These are phyloP conservation scores for Halophytophthora polymorphica DNA, from an alignment of 352 stramenopile genomes.

Conservation along the genomic window DNA sequence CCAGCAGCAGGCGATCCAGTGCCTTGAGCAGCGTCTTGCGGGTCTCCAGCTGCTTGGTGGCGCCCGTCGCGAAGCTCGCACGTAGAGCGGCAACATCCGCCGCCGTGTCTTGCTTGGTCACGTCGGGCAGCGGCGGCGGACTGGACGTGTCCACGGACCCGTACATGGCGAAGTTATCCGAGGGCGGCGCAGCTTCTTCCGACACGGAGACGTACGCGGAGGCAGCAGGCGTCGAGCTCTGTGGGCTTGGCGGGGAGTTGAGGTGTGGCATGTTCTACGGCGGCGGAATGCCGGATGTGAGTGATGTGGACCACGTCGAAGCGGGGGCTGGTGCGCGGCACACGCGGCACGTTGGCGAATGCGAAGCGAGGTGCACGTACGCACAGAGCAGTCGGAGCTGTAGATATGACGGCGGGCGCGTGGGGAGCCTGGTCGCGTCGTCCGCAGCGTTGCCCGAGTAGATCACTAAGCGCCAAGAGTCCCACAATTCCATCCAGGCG, in stretches of 20 bases:
- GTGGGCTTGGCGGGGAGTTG: constrained; percentile 2
- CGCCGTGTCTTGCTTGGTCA: constrained; percentile 48
- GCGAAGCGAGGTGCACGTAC: too few relatives aligned
- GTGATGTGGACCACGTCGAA: not conserved
- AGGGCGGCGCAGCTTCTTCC: too few relatives aligned
- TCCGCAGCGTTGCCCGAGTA: too few relatives aligned
- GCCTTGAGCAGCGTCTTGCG: constrained; percentile 45
- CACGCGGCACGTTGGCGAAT: too few relatives aligned
- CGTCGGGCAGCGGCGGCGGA: constrained; percentile 34
- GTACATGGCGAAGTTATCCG: constrained; percentile 18
- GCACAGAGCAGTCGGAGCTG: too few relatives aligned
- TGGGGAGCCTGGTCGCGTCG: too few relatives aligned
- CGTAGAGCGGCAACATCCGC: constrained; percentile 48
- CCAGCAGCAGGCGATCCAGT: constrained; percentile 44
- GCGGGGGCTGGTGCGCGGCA: not conserved
- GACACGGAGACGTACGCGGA: constrained; percentile 6
- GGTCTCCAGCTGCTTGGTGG: constrained; percentile 36
- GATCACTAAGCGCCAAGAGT: too few relatives aligned
- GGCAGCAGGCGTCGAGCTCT: not conserved
- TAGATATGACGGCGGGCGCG: too few relatives aligned
- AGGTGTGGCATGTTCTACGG: constrained; percentile 15
- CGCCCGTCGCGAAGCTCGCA: constrained; percentile 41
- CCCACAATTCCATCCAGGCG: too few relatives aligned
- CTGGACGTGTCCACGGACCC: constrained; percentile 2
- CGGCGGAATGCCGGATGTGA: not conserved